phyloP scores from a whole-genome alignment of 257 asterid genomes.

The Solanum commersonii region DNA sequence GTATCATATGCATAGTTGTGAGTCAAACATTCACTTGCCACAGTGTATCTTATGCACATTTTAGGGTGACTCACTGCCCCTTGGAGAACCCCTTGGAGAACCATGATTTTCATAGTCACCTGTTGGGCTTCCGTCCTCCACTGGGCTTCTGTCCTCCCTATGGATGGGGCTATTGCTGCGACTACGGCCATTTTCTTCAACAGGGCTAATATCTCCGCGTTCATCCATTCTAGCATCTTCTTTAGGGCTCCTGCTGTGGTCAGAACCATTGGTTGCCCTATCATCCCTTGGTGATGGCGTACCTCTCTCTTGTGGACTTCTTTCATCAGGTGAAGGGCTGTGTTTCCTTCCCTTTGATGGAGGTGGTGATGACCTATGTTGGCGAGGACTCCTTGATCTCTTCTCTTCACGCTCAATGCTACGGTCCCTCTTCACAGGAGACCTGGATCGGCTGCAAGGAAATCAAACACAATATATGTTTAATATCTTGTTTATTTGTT shows the following conservation, averaged over 20 bases:
- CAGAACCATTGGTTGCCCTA: conserved; percentile 28
- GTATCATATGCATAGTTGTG: neutral
- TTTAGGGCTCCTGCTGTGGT: conserved; percentile 28
- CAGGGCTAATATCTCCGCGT: conserved; percentile 20
- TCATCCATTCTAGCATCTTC: conserved; percentile 12
- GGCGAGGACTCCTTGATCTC: conserved; percentile 45
- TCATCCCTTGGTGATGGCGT: conserved; percentile 29
- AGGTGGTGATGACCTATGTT: conserved; percentile 25
- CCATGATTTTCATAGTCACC: conserved; percentile 23
- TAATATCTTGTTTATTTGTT: neutral
- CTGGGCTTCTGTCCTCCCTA: conserved; percentile 22
- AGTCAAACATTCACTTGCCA: neutral
- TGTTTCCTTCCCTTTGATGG: conserved; percentile 14
- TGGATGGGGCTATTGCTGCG: conserved; percentile 25
- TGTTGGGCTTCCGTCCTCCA: neutral
- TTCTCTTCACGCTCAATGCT: conserved; percentile 30
- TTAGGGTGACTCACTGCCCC: conserved; percentile 33
- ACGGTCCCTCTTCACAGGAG: conserved; percentile 37
- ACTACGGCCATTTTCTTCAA: conserved; percentile 30
- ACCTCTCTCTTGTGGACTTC: conserved; percentile 36
- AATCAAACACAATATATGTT: neutral
- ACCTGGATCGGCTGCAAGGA: conserved; percentile 40
- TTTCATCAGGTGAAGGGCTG: conserved; percentile 32
- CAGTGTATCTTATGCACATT: neutral
- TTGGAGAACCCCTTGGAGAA: conserved; percentile 41